These are phyloP conservation scores for Penicillium psychrosexuale DNA, from an alignment of 2,329 filamentous ascomycete species.

Conservation along the genomic window DNA sequence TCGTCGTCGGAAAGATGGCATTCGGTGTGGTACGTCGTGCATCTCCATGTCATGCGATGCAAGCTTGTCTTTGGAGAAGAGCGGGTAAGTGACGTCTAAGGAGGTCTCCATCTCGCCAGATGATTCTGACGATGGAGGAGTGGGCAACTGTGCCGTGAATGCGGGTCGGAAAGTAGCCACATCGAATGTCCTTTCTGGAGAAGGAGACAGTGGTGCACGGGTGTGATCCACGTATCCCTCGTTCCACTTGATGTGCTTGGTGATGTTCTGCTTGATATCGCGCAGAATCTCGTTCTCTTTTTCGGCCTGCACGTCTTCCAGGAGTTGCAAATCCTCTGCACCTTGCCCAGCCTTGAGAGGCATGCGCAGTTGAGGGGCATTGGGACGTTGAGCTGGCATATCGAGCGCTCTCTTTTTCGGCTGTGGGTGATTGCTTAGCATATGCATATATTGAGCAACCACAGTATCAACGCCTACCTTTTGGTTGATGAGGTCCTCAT, in stretches of 20 bases:
- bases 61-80: constrained; percentile 38
- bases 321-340: constrained; percentile 73
- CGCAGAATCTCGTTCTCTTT: constrained; percentile 75
- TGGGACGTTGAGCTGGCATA: constrained; percentile 58
- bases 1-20: constrained; percentile 74
- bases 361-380: constrained; percentile 64
- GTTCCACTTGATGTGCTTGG: constrained; percentile 90
- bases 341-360: constrained; percentile 68
- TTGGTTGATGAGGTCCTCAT: constrained; percentile 91
- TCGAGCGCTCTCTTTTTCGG: constrained; percentile 69
- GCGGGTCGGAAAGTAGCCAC: constrained; percentile 63
- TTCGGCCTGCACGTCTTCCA: constrained; percentile 75
- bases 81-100: constrained; percentile 33
- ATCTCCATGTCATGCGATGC: constrained; percentile 43
- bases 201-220: constrained; percentile 76
- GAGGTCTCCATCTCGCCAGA: constrained; percentile 44
- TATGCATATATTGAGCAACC: constrained; percentile 35
- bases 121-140: constrained; percentile 49
- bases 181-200: constrained; percentile 61
- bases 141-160: constrained; percentile 63
- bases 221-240: constrained; percentile 85
- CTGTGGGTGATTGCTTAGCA: constrained; percentile 47
- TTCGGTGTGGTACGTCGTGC: constrained; percentile 43
- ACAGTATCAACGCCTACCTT: constrained; percentile 59
- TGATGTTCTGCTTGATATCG: constrained; percentile 82